Conservation (phyloP, 1,139 yeast species). For the Candida labiduridarum region DNA sequence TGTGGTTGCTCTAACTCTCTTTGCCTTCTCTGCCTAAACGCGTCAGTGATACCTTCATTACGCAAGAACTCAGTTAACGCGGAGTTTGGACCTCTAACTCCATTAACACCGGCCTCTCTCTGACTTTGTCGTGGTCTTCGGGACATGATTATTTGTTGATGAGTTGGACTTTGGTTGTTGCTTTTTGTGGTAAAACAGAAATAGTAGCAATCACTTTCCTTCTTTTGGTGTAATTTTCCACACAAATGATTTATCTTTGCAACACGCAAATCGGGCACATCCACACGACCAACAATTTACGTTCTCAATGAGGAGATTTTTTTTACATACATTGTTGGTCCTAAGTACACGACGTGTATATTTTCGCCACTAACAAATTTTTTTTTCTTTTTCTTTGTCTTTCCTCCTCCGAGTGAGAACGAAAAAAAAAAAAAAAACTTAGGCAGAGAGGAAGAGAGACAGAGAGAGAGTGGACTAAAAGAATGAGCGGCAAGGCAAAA, state of each 20-base stretch:
- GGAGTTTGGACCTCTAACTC: conserved; percentile 67
- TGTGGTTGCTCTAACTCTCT: conserved; percentile 28
- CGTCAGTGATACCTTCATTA: conserved; percentile 85
- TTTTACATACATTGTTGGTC: not conserved
- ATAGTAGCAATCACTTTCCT: too few species aligned
- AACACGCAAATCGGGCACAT: not conserved
- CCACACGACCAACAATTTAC: not conserved
- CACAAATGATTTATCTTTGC: too few species aligned
- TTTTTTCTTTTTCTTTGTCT: not conserved
- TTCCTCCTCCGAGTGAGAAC: not conserved
- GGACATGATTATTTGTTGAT: conserved; percentile 19
- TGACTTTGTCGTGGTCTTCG: conserved; percentile 27
- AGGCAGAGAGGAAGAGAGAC: not conserved
- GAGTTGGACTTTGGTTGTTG: not conserved
- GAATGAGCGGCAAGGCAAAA: not conserved
- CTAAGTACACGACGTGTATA: not conserved
- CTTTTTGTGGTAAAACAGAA: too few species aligned
- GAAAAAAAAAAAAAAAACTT: not conserved
- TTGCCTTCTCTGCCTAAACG: conserved; percentile 64
- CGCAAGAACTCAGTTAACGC: conserved; percentile 76
- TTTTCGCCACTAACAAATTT: conserved; percentile 1
- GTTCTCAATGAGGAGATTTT: not conserved
- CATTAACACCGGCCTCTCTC: conserved; percentile 37
- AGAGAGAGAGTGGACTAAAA: not conserved
- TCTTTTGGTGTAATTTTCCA: too few species aligned